These are phyloP conservation scores for Galerina sulciceps DNA, from an alignment of 768 basidiomycete genomes.

Conservation along the genomic window DNA sequence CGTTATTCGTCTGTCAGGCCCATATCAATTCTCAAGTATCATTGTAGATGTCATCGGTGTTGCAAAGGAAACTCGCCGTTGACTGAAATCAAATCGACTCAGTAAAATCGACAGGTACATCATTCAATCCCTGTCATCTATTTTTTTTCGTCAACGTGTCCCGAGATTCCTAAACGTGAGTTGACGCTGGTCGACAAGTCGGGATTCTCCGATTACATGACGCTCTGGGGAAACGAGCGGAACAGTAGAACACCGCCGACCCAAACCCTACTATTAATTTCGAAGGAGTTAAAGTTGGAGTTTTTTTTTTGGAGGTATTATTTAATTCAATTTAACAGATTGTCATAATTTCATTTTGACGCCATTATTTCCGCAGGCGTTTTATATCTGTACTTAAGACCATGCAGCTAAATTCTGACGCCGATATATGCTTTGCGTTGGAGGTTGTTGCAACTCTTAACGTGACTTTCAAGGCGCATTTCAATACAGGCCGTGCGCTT, in stretches of 20 bases:
- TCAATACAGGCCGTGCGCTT: constrained; percentile 46
- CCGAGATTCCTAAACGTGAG: constrained; percentile 86
- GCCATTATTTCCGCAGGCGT: constrained; percentile 53
- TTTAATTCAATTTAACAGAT: not conserved
- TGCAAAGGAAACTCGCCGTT: constrained; percentile 78
- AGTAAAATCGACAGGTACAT: constrained; percentile 66
- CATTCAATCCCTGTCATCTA: constrained; percentile 4
- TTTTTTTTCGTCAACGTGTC: not conserved
- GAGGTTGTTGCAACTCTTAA: constrained; percentile 90
- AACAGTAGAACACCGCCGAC: constrained; percentile 61
- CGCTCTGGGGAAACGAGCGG: constrained; percentile 97
- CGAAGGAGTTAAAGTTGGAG: constrained; percentile 92
- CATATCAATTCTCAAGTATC: constrained; percentile 9
- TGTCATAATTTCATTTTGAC: constrained; percentile 7
- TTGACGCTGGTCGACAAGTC: constrained; percentile 87
- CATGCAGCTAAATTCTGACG: constrained; percentile 88
- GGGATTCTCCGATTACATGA: constrained; percentile 77
- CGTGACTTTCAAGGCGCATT: constrained; percentile 74
- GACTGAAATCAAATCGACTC: constrained; percentile 75
- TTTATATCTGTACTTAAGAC: constrained; percentile 83
- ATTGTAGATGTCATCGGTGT: constrained; percentile 82
- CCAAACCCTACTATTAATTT: constrained; percentile 83
- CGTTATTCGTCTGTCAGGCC: not conserved
- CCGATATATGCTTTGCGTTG: constrained; percentile 86
- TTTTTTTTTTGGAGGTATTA: constrained; percentile 85